phyloP scores from a whole-genome alignment of 805 yeast species.

The Schizosaccharomyces cryophilus region DNA sequence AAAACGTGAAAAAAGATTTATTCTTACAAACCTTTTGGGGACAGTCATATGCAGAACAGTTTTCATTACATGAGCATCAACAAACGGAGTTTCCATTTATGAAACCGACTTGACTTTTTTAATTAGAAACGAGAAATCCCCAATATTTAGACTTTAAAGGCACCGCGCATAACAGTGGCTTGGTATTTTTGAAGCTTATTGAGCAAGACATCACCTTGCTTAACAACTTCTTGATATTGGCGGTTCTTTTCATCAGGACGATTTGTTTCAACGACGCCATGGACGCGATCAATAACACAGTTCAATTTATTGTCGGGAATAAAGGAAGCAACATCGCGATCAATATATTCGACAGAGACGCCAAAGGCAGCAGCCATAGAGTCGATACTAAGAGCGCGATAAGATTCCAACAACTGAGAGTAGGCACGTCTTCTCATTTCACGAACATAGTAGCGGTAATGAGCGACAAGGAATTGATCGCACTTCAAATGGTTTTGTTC shows the following conservation, averaged over 20 bases:
- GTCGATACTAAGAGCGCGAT: slow-evolving; percentile 66
- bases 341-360: slow-evolving; percentile 68
- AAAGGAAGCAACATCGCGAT: slow-evolving; percentile 63
- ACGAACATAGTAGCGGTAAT: slow-evolving; percentile 62
- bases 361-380: slow-evolving; percentile 91
- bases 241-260: slow-evolving; percentile 90
- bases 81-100: too few species aligned
- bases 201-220: slow-evolving; percentile 75
- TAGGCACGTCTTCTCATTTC: slow-evolving; percentile 91
- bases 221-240: slow-evolving; percentile 68
- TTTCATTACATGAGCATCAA: too few species aligned
- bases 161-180: slow-evolving; percentile 44
- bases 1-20: too few species aligned
- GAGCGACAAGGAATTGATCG: slow-evolving; percentile 47
- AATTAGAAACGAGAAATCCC: too few species aligned
- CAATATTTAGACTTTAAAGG: neutral
- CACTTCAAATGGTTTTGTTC: slow-evolving; percentile 42
- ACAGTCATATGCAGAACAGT: too few species aligned
- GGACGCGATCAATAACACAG: slow-evolving; percentile 86
- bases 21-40: too few species aligned
- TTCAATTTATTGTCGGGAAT: slow-evolving; percentile 83
- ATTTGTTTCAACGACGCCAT: slow-evolving; percentile 70
- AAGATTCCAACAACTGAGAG: slow-evolving; percentile 78
- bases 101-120: too few species aligned
- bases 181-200: slow-evolving; percentile 92